phyloP scores from a whole-genome alignment of 495 filamentous ascomycete genomes.

The Penicillium chermesinum region DNA sequence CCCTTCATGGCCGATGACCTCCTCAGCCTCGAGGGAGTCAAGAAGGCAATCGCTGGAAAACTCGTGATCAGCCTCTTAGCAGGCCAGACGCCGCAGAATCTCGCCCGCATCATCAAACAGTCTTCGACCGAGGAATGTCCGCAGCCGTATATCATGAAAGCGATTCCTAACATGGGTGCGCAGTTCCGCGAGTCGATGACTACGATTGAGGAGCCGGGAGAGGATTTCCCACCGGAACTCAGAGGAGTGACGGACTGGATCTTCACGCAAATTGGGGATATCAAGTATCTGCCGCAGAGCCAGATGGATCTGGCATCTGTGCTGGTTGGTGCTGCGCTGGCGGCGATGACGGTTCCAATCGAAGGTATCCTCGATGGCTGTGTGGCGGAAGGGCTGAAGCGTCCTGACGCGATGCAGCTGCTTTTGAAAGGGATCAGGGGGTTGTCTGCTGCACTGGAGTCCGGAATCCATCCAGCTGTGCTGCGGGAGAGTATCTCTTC shows the following conservation, averaged over 20 bases:
- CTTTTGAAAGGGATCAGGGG: constrained; percentile 28
- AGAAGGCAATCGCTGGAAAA: constrained; percentile 56
- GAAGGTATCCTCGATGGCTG: constrained; percentile 38
- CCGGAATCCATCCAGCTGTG: constrained; percentile 30
- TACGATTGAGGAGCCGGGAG: constrained; percentile 22
- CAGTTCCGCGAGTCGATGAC: constrained; percentile 33
- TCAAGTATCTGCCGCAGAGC: constrained; percentile 24
- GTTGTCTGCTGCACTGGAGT: constrained; percentile 26
- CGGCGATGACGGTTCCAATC: constrained; percentile 28
- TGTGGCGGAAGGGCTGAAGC: constrained; percentile 33
- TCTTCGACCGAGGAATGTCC: neutral
- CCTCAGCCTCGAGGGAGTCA: constrained; percentile 20
- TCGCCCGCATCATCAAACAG: constrained; percentile 55
- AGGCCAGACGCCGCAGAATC: constrained; percentile 64
- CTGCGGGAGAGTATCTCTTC: constrained; percentile 35
- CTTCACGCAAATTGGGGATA: constrained; percentile 26
- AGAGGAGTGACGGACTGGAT: constrained; percentile 22
- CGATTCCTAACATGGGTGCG: constrained; percentile 34
- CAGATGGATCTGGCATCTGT: constrained; percentile 30
- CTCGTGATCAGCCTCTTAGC: constrained; percentile 80
- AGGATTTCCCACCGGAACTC: constrained; percentile 7
- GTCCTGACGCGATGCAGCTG: constrained; percentile 33
- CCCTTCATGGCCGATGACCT: constrained; percentile 32
- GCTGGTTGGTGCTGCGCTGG: constrained; percentile 28
- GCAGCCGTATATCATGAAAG: constrained; percentile 25